Evolutionary conservation across 2,329 filamentous ascomycete genomes (phyloP), one percentile per base, ranked within the genome.

Genomic region (Coniochaeta pulveracea): DNA sequence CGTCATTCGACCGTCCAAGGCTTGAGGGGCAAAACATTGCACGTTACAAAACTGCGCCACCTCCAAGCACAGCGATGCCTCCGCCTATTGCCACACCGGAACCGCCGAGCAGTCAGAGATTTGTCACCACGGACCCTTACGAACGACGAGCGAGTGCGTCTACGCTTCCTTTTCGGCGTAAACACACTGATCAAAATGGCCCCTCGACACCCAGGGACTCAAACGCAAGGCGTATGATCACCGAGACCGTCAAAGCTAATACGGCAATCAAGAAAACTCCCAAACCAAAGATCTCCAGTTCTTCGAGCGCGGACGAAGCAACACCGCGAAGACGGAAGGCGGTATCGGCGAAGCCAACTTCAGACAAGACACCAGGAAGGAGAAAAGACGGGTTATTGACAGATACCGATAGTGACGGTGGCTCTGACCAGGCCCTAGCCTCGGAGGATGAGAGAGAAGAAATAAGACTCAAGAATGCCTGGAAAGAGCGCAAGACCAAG

Each of bases 401-500:
- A n/a, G n/a, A n/a, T n/a, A n/a, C n/a, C n/a, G n/a, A n/a, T n/a
- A n/a, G n/a, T n/a, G n/a, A n/a, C n/a, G n/a, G n/a, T n/a, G n/a
- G n/a, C n/a, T n/a, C n/a, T n/a, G n/a, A n/a, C n/a, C n/a, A n/a
- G n/a, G n/a, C n/a, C n/a, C n/a, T n/a, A n/a, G n/a, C n/a, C n/a
- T n/a, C n/a, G n/a, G n/a, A n/a, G n/a, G n/a, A n/a, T 14, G 55
- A 60, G 14, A 61, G 57, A 3, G 58, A 60, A 18, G 50, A 45
- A 2, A 46, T 43, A 10, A 50, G 60, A 17, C 56, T 60, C 6
- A 61, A 69, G 32, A 57, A 54, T 14, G 60, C 63, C 8, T 82
- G 75, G 69, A 72, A 81, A 41, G 65, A 64, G 34, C 73, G 69
- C 31, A 74, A 83, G 40, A 61, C 66, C 31, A 55, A 67, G 7